Evolutionary conservation across 805 yeast species (phyloP).

Genomic region (Spathaspora arborariae): DNA sequence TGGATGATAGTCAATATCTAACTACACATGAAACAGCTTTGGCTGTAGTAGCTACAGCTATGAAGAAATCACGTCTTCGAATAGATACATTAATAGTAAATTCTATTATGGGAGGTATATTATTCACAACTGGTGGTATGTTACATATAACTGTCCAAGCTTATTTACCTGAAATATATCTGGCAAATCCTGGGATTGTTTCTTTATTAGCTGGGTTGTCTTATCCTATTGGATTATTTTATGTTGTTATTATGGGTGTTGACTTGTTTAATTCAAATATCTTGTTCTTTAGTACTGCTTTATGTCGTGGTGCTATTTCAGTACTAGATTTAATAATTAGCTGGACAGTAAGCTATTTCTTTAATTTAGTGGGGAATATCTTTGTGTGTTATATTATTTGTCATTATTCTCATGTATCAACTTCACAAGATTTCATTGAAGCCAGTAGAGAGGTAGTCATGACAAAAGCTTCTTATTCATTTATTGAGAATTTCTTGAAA

Average conservation of each 20-base stretch:
- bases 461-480: slow-evolving; percentile 41
- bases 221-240: slow-evolving; percentile 71
- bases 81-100: slow-evolving; percentile 57
- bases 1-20: slow-evolving; percentile 44
- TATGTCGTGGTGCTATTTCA: slow-evolving; percentile 66
- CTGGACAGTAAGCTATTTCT: slow-evolving; percentile 65
- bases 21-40: slow-evolving; percentile 80
- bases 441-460: slow-evolving; percentile 50
- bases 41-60: slow-evolving; percentile 80
- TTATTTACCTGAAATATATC: slow-evolving; percentile 40
- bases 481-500: slow-evolving; percentile 63
- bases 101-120: slow-evolving; percentile 64
- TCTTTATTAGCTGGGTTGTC: slow-evolving; percentile 55
- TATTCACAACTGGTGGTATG: slow-evolving; percentile 74
- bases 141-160: slow-evolving; percentile 55
- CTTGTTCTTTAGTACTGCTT: slow-evolving; percentile 65
- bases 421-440: slow-evolving; percentile 33
- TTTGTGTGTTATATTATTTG: slow-evolving; percentile 66
- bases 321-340: slow-evolving; percentile 58
- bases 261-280: slow-evolving; percentile 76
- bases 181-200: slow-evolving; percentile 48
- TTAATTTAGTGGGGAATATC: slow-evolving; percentile 60
- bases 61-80: slow-evolving; percentile 74
- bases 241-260: slow-evolving; percentile 70
- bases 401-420: slow-evolving; percentile 49